phyloP scores from a whole-genome alignment of 441 rosid species.

The Kokia cookei region DNA sequence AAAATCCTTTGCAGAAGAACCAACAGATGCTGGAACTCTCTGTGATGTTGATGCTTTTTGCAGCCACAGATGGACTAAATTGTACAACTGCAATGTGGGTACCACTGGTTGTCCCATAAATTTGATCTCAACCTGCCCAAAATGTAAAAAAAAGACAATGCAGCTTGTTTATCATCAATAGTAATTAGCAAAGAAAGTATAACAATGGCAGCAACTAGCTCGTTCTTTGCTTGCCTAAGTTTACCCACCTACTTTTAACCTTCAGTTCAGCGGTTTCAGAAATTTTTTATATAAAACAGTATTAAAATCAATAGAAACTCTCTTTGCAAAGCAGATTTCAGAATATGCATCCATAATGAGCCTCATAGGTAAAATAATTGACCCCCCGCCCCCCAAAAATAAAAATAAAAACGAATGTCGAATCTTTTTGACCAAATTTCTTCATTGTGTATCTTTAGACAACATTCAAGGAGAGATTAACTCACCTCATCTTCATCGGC shows the following conservation, averaged over 20 bases:
- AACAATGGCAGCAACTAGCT: background rate
- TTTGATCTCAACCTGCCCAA: conserved; percentile 72
- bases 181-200: background rate
- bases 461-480: conserved; percentile 3
- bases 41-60: conserved; percentile 49
- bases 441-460: background rate
- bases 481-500: conserved; percentile 77
- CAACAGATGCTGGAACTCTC: conserved; percentile 48
- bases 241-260: background rate
- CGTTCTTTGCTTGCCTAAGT: background rate
- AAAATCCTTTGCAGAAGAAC: conserved; percentile 85
- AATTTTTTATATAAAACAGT: background rate
- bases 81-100: conserved; percentile 62
- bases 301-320: background rate
- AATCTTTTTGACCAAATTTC: background rate
- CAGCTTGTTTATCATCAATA: background rate
- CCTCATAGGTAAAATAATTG: background rate
- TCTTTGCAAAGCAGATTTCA: background rate
- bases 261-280: background rate
- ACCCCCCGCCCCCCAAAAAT: no score
- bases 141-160: background rate
- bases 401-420: no score
- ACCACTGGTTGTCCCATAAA: conserved; percentile 80
- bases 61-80: conserved; percentile 71
- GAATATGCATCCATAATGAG: background rate